Evolutionary conservation across 2,329 filamentous ascomycete genomes (phyloP).

Genomic region (Hypoxylon sp.): DNA sequence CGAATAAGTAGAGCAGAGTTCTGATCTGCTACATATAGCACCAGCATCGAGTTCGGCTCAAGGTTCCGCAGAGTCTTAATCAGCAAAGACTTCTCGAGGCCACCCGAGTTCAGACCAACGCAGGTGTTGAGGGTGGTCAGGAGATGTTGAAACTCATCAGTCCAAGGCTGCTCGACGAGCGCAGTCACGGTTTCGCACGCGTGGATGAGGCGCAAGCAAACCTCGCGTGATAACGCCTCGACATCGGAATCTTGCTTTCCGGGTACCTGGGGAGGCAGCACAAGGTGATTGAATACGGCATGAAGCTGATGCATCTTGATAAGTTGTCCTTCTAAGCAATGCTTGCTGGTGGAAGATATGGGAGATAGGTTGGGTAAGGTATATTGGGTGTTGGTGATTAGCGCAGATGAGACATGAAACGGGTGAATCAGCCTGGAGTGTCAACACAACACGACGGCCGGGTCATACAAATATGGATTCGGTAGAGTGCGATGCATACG

Average conservation of each 20-base stretch:
- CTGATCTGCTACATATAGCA: constrained; percentile 47
- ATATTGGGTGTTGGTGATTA: too few relatives aligned
- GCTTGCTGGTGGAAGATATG: too few relatives aligned
- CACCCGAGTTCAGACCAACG: constrained; percentile 38
- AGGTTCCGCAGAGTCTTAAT: constrained; percentile 36
- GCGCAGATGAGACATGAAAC: too few relatives aligned
- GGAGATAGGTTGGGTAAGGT: too few relatives aligned
- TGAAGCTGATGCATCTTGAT: constrained; percentile 29
- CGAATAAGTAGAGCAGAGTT: constrained; percentile 48
- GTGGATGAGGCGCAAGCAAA: constrained; percentile 48
- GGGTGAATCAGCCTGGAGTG: too few relatives aligned
- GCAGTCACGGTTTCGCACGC: constrained; percentile 25
- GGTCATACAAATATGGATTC: too few relatives aligned
- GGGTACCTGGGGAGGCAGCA: constrained; percentile 58
- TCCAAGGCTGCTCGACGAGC: constrained; percentile 30
- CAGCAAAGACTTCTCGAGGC: constrained; percentile 40
- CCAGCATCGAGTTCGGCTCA: constrained; percentile 28
- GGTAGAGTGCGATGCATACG: not conserved
- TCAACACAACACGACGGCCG: too few relatives aligned
- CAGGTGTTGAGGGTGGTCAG: constrained; percentile 38
- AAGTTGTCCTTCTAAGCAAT: too few relatives aligned
- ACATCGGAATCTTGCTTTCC: constrained; percentile 51
- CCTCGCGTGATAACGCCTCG: constrained; percentile 46
- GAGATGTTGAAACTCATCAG: constrained; percentile 35
- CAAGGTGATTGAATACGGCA: constrained; percentile 57